Conservation (phyloP, 192 early-diverging fungal genomes). For the Rhizoclosmatium globosum region DNA sequence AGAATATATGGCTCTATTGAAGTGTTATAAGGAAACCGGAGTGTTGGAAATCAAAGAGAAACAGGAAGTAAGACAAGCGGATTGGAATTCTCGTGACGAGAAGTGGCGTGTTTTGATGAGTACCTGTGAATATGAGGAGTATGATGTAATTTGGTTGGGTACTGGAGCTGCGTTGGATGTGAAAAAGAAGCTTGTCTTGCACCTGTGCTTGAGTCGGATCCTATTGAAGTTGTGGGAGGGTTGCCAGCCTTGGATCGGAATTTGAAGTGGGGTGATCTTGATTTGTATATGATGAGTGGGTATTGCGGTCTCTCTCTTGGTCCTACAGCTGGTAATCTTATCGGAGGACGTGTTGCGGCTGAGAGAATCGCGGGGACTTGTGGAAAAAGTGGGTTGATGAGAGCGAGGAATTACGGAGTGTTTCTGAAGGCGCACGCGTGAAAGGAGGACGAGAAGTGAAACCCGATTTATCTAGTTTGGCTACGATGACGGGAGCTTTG, state of each 20-base stretch:
- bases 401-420: not conserved
- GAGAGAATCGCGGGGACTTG: conserved; percentile 35
- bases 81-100: too few species aligned
- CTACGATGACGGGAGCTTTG: not conserved
- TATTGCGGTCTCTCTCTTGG: conserved; percentile 33
- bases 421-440: not conserved
- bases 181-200: conserved; percentile 9
- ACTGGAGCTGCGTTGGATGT: not conserved
- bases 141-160: conserved; percentile 9
- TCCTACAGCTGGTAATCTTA: conserved; percentile 27
- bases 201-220: not conserved
- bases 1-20: not conserved
- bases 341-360: conserved; percentile 27
- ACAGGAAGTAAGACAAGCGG: not conserved
- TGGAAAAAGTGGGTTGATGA: conserved; percentile 15
- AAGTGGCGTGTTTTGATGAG: not conserved
- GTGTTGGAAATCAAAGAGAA: not conserved
- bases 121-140: not conserved
- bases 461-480: conserved; percentile 10
- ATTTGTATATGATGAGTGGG: conserved; percentile 35
- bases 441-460: not conserved
- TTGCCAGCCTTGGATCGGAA: not conserved
- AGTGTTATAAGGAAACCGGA: not conserved
- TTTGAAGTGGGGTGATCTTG: conserved; percentile 12
- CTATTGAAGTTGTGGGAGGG: not conserved